A percentile compares a stretch with the other conserved stretches of the same genome.
These are phyloP conservation scores for Carpinus fangiana DNA, from an alignment of 306 rosid genomes.

Conservation along the genomic window DNA sequence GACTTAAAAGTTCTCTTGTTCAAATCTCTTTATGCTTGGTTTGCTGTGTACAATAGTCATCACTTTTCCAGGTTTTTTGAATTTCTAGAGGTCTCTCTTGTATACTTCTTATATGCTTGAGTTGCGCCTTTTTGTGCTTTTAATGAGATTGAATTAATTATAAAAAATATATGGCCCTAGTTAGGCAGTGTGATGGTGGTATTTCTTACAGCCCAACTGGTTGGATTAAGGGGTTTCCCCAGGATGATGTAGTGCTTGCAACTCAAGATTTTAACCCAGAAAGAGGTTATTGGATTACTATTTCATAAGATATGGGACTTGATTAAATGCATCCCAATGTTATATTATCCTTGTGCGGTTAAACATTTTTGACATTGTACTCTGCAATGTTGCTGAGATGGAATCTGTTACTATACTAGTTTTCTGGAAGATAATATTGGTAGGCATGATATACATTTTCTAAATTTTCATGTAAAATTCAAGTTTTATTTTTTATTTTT, in stretches of 20 bases:
- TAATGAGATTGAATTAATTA: too few relatives aligned
- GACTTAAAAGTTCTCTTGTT: too few relatives aligned
- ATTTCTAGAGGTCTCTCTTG: too few relatives aligned
- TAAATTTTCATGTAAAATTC: not conserved
- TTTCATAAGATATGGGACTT: not conserved
- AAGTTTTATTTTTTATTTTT: constrained; percentile 6
- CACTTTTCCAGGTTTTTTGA: too few relatives aligned
- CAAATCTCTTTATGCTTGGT: too few relatives aligned
- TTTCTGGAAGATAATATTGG: not conserved
- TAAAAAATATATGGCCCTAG: too few relatives aligned
- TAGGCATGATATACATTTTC: not conserved
- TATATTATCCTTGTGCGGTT: not conserved
- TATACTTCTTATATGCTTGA: too few relatives aligned
- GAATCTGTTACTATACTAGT: not conserved
- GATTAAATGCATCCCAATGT: not conserved
- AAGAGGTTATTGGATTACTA: not conserved
- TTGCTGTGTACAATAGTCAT: too few relatives aligned
- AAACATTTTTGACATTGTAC: not conserved
- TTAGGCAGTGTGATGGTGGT: not conserved
- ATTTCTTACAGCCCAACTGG: not conserved
- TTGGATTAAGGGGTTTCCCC: not conserved
- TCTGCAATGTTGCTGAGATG: not conserved
- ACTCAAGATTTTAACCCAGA: not conserved
- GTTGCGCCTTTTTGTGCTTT: too few relatives aligned
- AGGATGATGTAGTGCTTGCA: not conserved